phyloP scores from a whole-genome alignment of 2,329 filamentous ascomycete genomes.

The Chaetomium sp. region DNA sequence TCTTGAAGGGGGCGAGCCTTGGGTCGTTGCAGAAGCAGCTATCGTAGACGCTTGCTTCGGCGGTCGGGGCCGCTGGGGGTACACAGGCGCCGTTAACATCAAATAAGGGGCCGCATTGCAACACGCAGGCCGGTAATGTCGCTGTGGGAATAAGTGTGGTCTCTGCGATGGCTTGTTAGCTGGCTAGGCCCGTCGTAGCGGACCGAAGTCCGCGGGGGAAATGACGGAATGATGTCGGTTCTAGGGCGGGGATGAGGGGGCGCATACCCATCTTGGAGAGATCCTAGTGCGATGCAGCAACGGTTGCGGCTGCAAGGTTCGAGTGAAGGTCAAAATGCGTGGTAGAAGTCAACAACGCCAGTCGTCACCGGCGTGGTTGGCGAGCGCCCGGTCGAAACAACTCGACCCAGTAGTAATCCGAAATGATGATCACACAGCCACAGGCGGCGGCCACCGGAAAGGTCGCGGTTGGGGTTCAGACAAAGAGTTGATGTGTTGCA shows the following conservation, averaged over 20 bases:
- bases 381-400: not conserved
- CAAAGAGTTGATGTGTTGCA: conserved; percentile 1
- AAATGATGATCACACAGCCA: not conserved
- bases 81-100: conserved; percentile 74
- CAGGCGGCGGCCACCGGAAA: not conserved
- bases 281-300: not conserved
- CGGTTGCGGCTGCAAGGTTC: not conserved
- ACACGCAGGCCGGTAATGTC: conserved; percentile 64
- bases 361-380: conserved; percentile 2
- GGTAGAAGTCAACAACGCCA: not conserved
- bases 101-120: conserved; percentile 60
- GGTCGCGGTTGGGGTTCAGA: not conserved
- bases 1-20: conserved; percentile 60
- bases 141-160: conserved; percentile 61
- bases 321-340: not conserved
- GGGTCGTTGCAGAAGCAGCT: conserved; percentile 73
- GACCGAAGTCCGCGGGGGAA: not conserved
- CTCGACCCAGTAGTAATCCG: not conserved
- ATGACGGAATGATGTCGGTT: not conserved
- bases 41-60: conserved; percentile 57
- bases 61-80: conserved; percentile 55
- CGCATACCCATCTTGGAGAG: conserved; percentile 23
- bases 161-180: conserved; percentile 20
- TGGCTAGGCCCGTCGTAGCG: no score
- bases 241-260: no score